Evolutionary conservation across 768 basidiomycete genomes (phyloP), one percentile per base, ranked within the genome.

Genomic region (Erythrobasidium yunnanense): DNA sequence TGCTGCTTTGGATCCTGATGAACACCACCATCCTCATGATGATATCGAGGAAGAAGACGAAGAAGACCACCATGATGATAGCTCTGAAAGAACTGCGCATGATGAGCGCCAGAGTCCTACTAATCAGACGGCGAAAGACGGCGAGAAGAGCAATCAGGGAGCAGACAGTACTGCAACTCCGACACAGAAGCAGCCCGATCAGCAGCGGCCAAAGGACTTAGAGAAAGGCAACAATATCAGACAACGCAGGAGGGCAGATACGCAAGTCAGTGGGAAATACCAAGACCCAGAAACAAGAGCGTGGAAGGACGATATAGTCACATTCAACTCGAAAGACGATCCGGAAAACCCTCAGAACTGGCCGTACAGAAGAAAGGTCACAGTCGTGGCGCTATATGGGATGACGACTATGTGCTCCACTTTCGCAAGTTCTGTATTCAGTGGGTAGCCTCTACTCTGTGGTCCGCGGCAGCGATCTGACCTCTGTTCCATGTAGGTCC

Each of bases 381-480:
- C 50, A 18, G 65, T 71, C 6, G 73, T 73, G 1, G 49, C 74
- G 49, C 57, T 77, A 1, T 71, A 72, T 50, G 76, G 76, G 0
- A n/a, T 68, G 23, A 74, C 72, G 1, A 77, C 76, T 7, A 74
- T 75, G 74, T 73, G 70, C 42, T 71, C 75, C 18, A 75, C 76
- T 0, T 76, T 77, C 52, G 74, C 76, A 20, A 68, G 70, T 20
- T 73, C 72, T 54, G 70, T 75, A 46, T 75, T 75, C 68, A 70
- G 74, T n/a, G n/a, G n/a, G n/a, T n/a, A n/a, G n/a, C n/a, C n/a
- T n/a, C n/a, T n/a, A n/a, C n/a, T n/a, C n/a, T n/a, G n/a, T n/a
- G n/a, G n/a, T n/a, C n/a, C n/a, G n/a, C n/a, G n/a, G n/a, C n/a
- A n/a, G n/a, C n/a, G n/a, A n/a, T n/a, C n/a, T n/a, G n/a, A n/a